Evolutionary conservation across 2,329 filamentous ascomycete genomes (phyloP), one percentile per base, ranked within the genome.

Genomic region (Gyromitra esculenta): DNA sequence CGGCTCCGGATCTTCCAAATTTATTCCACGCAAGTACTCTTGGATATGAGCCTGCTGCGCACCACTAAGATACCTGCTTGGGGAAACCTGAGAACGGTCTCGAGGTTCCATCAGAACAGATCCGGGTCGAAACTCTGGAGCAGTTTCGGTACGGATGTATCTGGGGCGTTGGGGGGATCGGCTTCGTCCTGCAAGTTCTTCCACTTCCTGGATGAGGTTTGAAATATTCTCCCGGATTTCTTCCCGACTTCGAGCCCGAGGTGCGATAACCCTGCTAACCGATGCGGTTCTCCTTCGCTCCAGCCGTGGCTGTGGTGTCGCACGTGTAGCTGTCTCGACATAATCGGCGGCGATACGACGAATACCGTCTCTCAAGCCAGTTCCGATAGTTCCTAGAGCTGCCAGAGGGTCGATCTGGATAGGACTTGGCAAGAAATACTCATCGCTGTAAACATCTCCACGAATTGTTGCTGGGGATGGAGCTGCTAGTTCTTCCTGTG

Each of bases 261-360:
- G 65, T 37, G 73, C 59, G 18, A 21, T 18, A 18, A n/a, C 31
- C 35, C 77, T 65, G 15, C 50, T 57, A 41, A 75, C 31, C 8
- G 76, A 66, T 15, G 66, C 71, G 6, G 72, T 68, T 56, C 76
- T 52, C 18, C 77, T 67, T 11, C 76, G 76, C 18, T 79, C 77
- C 9, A 77, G 48, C 8, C 66, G 72, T n/a, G 67, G 63, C 15
- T 52, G 69, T 25, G 70, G 71, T 18, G 73, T 63, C 13, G 52
- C 57, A 21, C 75, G 76, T 15, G 73, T 74, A 57, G 67, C 76
- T 52, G 76, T 74, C 60, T 77, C 73, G 31, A 72, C 76, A 45
- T 77, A 77, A 48, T 76, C 76, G n/a, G 77, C 77, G 15, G 77
- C 77, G 3, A 79, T 77, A 35, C 76, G 76, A 6, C 77, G 72